Evolutionary conservation across 176 grass and related monocot genomes (phyloP).

Genomic region (Oryza punctata): DNA sequence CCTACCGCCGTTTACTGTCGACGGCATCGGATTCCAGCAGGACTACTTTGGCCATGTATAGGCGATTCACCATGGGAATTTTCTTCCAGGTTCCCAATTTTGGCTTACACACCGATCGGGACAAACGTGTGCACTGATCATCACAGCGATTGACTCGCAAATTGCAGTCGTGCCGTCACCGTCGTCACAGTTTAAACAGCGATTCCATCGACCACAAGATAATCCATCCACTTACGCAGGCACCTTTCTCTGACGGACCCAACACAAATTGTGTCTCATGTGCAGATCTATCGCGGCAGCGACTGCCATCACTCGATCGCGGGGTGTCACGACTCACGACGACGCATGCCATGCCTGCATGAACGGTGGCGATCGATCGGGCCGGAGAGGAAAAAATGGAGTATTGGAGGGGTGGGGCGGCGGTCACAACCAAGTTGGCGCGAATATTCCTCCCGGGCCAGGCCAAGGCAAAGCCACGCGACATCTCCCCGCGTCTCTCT

Average conservation of each 20-base stretch:
- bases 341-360: background rate
- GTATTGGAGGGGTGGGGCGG: constrained; percentile 32
- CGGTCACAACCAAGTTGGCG: constrained; percentile 46
- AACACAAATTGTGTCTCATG: background rate
- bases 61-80: background rate
- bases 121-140: background rate
- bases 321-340: background rate
- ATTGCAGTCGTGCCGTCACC: background rate
- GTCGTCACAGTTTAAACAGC: background rate
- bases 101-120: background rate
- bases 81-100: background rate
- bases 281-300: background rate
- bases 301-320: background rate
- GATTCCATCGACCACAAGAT: background rate
- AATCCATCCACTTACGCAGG: background rate
- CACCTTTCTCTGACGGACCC: background rate
- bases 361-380: background rate
- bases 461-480: constrained; percentile 7
- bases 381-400: background rate
- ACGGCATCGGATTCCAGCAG: constrained; percentile 25
- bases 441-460: constrained; percentile 43
- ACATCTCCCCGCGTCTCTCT: constrained; percentile 12
- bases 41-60: background rate
- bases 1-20: background rate
- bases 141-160: background rate